phyloP scores from a whole-genome alignment of 139 green algal species.

The Closterium sp. region DNA sequence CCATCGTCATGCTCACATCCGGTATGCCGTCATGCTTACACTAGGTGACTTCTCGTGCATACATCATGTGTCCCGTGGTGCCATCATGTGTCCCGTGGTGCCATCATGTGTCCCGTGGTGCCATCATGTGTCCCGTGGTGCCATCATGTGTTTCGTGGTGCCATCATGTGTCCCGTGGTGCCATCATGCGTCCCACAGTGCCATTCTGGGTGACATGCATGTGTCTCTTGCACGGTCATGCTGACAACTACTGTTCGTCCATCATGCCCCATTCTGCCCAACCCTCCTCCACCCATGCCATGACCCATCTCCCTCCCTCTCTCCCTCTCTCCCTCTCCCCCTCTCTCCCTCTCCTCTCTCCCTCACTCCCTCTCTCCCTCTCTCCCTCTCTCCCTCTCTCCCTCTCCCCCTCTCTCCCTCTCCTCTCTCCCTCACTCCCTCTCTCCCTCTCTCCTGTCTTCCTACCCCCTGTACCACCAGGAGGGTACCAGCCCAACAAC shows the following conservation, averaged over 20 bases:
- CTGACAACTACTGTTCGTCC: background rate
- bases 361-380: background rate
- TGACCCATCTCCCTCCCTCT: background rate
- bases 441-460: background rate
- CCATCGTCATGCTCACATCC: background rate
- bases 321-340: too few species aligned
- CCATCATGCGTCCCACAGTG: too few species aligned
- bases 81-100: too few species aligned
- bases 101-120: too few species aligned
- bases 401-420: too few species aligned
- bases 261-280: too few species aligned
- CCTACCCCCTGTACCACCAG: background rate
- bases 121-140: background rate
- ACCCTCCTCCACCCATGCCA: background rate
- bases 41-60: too few species aligned
- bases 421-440: background rate
- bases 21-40: background rate
- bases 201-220: too few species aligned
- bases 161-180: too few species aligned
- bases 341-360: too few species aligned
- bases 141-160: too few species aligned
- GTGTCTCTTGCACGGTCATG: background rate
- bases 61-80: too few species aligned
- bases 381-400: background rate
- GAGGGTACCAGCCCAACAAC: conserved; percentile 13